Evolutionary conservation across 73 alveolate genomes (phyloP), one percentile per base, ranked within the genome.

Genomic region (Breviolum minutum): DNA sequence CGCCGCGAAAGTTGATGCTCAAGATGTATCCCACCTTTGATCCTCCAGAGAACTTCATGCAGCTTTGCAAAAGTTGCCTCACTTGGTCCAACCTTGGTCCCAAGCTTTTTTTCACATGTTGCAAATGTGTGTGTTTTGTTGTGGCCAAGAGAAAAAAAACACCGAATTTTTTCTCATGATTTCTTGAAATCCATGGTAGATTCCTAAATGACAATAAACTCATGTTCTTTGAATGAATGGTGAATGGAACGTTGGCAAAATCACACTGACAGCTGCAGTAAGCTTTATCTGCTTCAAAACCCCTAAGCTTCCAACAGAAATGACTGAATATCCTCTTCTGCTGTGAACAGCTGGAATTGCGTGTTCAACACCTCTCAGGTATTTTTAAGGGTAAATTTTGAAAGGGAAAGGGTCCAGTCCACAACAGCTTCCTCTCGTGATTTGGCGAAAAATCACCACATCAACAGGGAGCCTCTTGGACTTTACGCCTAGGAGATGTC

Each of bases 11-110:
- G n/a, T n/a, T n/a, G n/a, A n/a, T n/a, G n/a, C n/a, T n/a, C 30
- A 13, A 13, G 81, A 30, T 62, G 12, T 60, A 3, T n/a, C 30
- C 12, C 17, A 66, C 88, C 88, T 80, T 16, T 40, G 68, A 80
- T 80, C 88, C 88, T 80, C 88, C 88, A 80, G 88, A 80, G 68
- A 63, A 80, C 88, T 80, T 26, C 20, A 83, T 22, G 92, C 32
- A 83, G 27, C 62, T 17, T 26, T 83, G 76, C 71, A 83, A 19
- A 54, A 83, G 60, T 61, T 83, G 76, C 11, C 61, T 60, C 27
- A 83, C 8, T 6, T 83, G 16, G 61, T 83, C 62, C 92, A 83
- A 83, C 92, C 92, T 83, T n/a, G 19, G 85, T 30, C 24, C 22
- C 8, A 62, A 11, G 64, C 16, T 73, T 29, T n/a, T n/a, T n/a